Percentiles rank a stretch among this genome's conserved stretches.
These are phyloP conservation scores for Scutellaria galericulata DNA, from an alignment of 257 asterid species.

Conservation along the genomic window DNA sequence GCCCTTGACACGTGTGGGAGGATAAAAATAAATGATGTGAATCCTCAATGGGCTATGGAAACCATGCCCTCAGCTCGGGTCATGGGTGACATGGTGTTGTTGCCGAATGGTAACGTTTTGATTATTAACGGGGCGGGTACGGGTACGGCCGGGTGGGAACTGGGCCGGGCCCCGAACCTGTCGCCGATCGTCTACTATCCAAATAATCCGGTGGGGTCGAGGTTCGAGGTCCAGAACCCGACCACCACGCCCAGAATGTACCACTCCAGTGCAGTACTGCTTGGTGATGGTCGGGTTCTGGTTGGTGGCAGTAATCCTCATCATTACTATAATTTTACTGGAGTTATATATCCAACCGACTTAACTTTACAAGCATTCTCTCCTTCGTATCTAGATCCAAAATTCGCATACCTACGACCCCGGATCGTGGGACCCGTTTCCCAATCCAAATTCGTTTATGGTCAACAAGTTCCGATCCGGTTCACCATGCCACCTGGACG, in stretches of 20 bases:
- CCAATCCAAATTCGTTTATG: constrained; percentile 27
- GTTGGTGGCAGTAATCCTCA: constrained; percentile 64
- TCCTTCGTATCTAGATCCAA: constrained; percentile 45
- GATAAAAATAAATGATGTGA: constrained; percentile 45
- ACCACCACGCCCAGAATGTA: constrained; percentile 51
- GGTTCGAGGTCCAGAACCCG: constrained; percentile 49
- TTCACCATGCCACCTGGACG: constrained; percentile 37
- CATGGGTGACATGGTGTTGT: constrained; percentile 67
- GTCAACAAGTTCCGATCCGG: constrained; percentile 12
- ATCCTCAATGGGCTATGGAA: constrained; percentile 57
- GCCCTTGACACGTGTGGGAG: constrained; percentile 61
- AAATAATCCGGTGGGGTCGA: constrained; percentile 31
- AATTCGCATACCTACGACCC: constrained; percentile 36
- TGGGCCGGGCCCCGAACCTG: constrained; percentile 47
- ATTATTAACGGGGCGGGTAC: constrained; percentile 56
- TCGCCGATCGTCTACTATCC: constrained; percentile 47
- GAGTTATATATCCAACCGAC: constrained; percentile 50
- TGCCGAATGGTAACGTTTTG: constrained; percentile 54
- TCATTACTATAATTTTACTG: constrained; percentile 37
- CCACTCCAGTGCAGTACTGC: constrained; percentile 53
- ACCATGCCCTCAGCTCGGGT: constrained; percentile 57
- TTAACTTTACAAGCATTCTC: constrained; percentile 55
- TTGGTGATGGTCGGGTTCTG: constrained; percentile 59
- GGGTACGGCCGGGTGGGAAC: constrained; percentile 64
- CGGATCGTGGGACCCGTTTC: constrained; percentile 42